These are phyloP conservation scores for Debaryomycetaceae sp. DNA, from an alignment of 1,139 yeast genomes.

Conservation along the genomic window DNA sequence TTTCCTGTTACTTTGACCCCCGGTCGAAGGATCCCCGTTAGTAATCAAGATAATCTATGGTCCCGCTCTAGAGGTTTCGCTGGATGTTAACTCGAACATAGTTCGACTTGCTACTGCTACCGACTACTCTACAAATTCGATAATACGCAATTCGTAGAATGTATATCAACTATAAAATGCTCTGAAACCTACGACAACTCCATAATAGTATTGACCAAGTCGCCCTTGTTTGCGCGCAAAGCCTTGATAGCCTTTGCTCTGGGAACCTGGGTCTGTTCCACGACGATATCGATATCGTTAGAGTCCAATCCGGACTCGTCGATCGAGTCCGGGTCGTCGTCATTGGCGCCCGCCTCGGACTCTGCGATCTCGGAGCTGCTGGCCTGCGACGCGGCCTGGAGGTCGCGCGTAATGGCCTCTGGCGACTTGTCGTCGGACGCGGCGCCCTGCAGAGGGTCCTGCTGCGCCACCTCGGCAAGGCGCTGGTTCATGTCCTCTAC, in stretches of 20 bases:
- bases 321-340: constrained; percentile 57
- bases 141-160: neutral
- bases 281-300: constrained; percentile 70
- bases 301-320: constrained; percentile 75
- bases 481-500: constrained; percentile 84
- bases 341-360: no score
- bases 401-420: constrained; percentile 81
- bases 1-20: no score
- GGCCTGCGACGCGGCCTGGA: constrained; percentile 65
- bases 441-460: constrained; percentile 51
- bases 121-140: no score
- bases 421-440: constrained; percentile 45
- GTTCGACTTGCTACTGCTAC: no score
- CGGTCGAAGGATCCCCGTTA: no score
- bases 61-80: no score
- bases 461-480: constrained; percentile 50
- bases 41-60: no score
- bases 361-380: constrained; percentile 15
- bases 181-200: constrained; percentile 53
- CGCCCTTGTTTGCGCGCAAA: constrained; percentile 80
- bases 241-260: constrained; percentile 89
- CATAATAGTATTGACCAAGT: constrained; percentile 94
- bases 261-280: constrained; percentile 84
- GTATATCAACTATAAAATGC: neutral
- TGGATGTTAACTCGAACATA: no score